A percentile compares a stretch with the other conserved stretches of the same genome.
Conservation (phyloP, 1,284 basidiomycete genomes). For the Trichosporon sp. region DNA sequence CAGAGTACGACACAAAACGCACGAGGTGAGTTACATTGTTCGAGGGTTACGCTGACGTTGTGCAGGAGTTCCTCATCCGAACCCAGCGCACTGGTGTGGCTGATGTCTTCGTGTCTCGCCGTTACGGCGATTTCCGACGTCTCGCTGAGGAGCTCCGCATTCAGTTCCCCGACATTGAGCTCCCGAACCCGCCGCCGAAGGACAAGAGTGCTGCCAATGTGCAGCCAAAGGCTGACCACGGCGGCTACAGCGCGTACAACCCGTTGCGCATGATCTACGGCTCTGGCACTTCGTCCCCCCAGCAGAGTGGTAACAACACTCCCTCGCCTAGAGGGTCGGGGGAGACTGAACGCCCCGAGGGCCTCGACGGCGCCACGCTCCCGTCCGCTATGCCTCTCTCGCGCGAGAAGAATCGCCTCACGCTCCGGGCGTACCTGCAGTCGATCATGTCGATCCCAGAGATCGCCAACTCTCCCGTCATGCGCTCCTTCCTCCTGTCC, state of each 20-base stretch:
- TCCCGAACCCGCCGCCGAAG: constrained; percentile 78
- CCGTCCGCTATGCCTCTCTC: constrained; percentile 56
- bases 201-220: constrained; percentile 66
- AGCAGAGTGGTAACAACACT: constrained; percentile 10
- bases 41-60: constrained; percentile 5
- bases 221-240: constrained; percentile 17
- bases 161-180: constrained; percentile 69
- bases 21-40: constrained; percentile 60
- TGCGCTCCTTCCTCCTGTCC: constrained; percentile 79
- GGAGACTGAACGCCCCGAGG: constrained; percentile 3
- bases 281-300: constrained; percentile 40
- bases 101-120: constrained; percentile 82
- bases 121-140: constrained; percentile 92
- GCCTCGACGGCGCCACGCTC: background rate
- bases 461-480: constrained; percentile 76
- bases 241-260: constrained; percentile 44
- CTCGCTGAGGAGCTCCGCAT: constrained; percentile 80
- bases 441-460: constrained; percentile 67
- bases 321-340: constrained; percentile 3
- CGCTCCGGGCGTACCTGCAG: constrained; percentile 86
- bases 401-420: constrained; percentile 91
- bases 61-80: constrained; percentile 87
- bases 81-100: constrained; percentile 67
- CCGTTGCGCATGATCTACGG: constrained; percentile 48
- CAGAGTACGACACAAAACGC: constrained; percentile 71